Evolutionary conservation across 257 asterid genomes (phyloP), one percentile per base, ranked within the genome.

Genomic region (Penstemon barbatus): DNA sequence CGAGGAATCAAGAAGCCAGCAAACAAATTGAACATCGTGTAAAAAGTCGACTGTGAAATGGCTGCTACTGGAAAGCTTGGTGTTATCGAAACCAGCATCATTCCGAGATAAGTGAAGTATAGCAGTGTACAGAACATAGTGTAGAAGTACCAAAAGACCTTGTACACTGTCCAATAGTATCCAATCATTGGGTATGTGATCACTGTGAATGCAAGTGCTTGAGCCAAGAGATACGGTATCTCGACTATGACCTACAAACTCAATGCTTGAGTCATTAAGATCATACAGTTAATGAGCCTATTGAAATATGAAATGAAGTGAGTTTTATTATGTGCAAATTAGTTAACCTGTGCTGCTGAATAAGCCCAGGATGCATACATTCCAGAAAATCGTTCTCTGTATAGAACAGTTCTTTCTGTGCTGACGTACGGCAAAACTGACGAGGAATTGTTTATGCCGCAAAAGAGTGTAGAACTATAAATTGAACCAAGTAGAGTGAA

Each of bases 171-270:
- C 80, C 79, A 74, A 41, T 75, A 41, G 58, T 76, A 81, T 39
- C 89, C 86, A 6, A 81, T 79, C 89, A 84, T 81, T 6, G 89
- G 82, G 70, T 84, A 84, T 43, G 86, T 74, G 53, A 81, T 75
- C 51, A 63, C 65, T 8, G 86, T 77, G 66, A 71, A 71, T 41
- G 54, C 43, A 13, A 79, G 38, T 6, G 86, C 56, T 71, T 79
- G 83, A n/a, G 56, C 72, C 4, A 84, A 77, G 41, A 77, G 64
- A 67, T 84, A 84, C 0, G 89, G 89, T 18, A 84, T 72, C 82
- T 84, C 89, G 43, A 84, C 65, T 40, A 62, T 71, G 18, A 84
- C 83, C 87, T 82, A 15, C 60, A 67, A 53, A 57, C 54, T 5
- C 64, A 58, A 64, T 38, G 33, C 69, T 45, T 37, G 25, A 63